A percentile compares a stretch with the other conserved stretches of the same genome.
These are phyloP conservation scores for Calocybe gambosa DNA, from an alignment of 1,284 basidiomycete species.

Conservation along the genomic window DNA sequence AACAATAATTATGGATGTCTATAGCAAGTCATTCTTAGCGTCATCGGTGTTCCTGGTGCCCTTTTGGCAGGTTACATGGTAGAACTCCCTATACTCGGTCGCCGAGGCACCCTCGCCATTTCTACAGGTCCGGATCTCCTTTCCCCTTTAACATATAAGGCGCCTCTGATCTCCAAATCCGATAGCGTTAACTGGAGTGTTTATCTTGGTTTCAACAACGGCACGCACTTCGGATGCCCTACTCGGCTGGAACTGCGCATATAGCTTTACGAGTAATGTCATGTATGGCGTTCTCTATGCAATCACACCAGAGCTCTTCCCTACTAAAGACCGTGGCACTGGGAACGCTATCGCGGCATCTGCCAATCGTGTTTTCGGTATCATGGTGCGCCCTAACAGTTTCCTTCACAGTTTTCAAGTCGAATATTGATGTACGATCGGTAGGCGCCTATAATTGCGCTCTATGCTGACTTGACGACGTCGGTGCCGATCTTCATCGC, in stretches of 20 bases:
- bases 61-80: slow-evolving; percentile 60
- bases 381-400: slow-evolving; percentile 44
- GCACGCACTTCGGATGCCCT: slow-evolving; percentile 60
- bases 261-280: slow-evolving; percentile 60
- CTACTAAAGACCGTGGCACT: slow-evolving; percentile 64
- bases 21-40: slow-evolving; percentile 62
- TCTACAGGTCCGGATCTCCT: slow-evolving; percentile 38
- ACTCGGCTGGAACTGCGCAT: slow-evolving; percentile 64
- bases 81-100: slow-evolving; percentile 54
- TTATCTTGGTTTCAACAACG: slow-evolving; percentile 68
- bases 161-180: neutral
- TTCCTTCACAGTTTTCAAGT: slow-evolving; percentile 24
- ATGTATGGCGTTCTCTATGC: slow-evolving; percentile 79
- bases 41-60: slow-evolving; percentile 63
- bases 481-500: slow-evolving; percentile 74
- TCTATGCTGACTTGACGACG: slow-evolving; percentile 61
- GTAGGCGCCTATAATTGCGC: slow-evolving; percentile 67
- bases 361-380: slow-evolving; percentile 54
- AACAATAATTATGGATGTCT: neutral
- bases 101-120: slow-evolving; percentile 56
- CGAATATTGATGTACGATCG: slow-evolving; percentile 16
- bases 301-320: slow-evolving; percentile 66
- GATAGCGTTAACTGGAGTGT: slow-evolving; percentile 61
- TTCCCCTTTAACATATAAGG: neutral
- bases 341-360: slow-evolving; percentile 54